These are phyloP conservation scores for Prorocentrum cordatum DNA, from an alignment of 169 alveolate genomes.

Conservation along the genomic window DNA sequence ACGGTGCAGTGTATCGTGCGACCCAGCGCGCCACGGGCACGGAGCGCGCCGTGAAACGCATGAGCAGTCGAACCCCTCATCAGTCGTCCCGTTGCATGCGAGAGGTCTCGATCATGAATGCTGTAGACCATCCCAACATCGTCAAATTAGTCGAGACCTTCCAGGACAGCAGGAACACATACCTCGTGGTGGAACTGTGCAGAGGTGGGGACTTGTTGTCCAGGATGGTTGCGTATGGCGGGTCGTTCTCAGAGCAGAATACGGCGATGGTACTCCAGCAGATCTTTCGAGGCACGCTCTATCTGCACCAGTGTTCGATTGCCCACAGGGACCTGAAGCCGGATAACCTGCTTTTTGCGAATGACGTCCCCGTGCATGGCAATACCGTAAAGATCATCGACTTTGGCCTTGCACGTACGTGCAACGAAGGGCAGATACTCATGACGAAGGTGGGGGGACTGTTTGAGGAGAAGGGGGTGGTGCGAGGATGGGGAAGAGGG, in stretches of 20 bases:
- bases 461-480: too few relatives aligned
- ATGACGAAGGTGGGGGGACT: too few relatives aligned
- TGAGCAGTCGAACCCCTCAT: too few relatives aligned
- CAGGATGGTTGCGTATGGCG: conserved; percentile 79
- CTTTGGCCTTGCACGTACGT: conserved; percentile 77
- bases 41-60: too few relatives aligned
- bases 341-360: conserved; percentile 73
- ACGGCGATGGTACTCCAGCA: conserved; percentile 78
- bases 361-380: neutral
- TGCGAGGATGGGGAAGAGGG: too few relatives aligned
- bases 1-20: too few relatives aligned
- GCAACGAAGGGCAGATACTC: conserved; percentile 66
- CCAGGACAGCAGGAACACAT: conserved; percentile 61
- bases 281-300: conserved; percentile 74
- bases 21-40: too few relatives aligned
- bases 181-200: conserved; percentile 81
- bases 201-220: conserved; percentile 90
- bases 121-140: conserved; percentile 91
- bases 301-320: conserved; percentile 72
- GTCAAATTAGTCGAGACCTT: conserved; percentile 87
- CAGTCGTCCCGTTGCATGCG: too few relatives aligned
- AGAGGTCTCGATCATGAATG: conserved; percentile 75
- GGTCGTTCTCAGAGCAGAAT: conserved; percentile 77
- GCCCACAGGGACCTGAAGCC: conserved; percentile 79
- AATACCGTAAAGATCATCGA: conserved; percentile 76